Evolutionary conservation across 2,329 filamentous ascomycete genomes (phyloP), one percentile per base, ranked within the genome.

Genomic region (Trichoderma sp.): DNA sequence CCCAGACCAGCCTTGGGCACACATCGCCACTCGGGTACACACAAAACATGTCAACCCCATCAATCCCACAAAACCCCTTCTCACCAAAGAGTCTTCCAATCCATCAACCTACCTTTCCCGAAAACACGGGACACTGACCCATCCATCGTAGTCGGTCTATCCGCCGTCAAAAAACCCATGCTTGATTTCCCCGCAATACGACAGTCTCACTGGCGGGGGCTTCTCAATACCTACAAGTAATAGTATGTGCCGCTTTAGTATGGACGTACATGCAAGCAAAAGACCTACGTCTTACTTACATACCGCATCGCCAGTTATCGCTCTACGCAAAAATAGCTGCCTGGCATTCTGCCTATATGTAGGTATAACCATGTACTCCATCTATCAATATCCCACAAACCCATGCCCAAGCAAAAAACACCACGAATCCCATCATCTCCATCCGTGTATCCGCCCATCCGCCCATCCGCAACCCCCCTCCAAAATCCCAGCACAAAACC

Each of bases 1-100:
- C 24, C 51, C 24, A 43, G 7, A n/a, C 26, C 13, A 11, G 32
- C 32, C 32, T 65, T 65, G 61, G 61, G 61, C 61, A 56, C 34
- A 46, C 51, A 56, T 65, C 39, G 61, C 61, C 61, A 65, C 61
- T 65, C 56, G 61, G 61, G 61, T 65, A 56, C 37, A 21, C n/a
- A 49, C 24, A 26, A 49, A 49, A 24, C 32, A 18, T 10, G 2
- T 21, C 37, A 5, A 32, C 7, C 24, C n/a, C 28, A 18, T 37
- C 13, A 30, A 28, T 18, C 26, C 30, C 21, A 14, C 46, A 52
- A 8, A 18, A n/a, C 43, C 28, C 1, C 21, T 11, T 34, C 4
- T 18, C 11, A 32, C 37, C 37, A 39, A 56, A 56, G 28, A 56
- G 24, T 46, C 26, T 18, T 18, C 39, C 14, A 43, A 43, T 46